Percentiles rank a stretch among this genome's conserved stretches.
Evolutionary conservation across 345 rosid species (phyloP).

Genomic region (Physaria fendleri): DNA sequence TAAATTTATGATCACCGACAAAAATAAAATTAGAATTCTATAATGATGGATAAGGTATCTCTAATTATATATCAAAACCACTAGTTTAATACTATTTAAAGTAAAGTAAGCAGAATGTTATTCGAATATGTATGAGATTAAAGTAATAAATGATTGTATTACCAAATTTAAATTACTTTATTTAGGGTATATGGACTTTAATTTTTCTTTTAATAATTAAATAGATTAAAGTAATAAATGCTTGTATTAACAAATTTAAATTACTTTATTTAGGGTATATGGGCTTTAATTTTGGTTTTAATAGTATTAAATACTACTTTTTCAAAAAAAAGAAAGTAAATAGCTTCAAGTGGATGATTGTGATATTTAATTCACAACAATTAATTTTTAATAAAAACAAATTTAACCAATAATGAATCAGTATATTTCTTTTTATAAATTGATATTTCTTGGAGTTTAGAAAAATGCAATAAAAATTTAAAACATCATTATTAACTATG

Average conservation of each 20-base stretch:
- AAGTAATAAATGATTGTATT: constrained; percentile 1
- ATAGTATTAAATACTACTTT: neutral
- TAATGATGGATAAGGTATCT: constrained; percentile 21
- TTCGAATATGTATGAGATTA: constrained; percentile 13
- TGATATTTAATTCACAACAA: neutral
- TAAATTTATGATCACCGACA: constrained; percentile 14
- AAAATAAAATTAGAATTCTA: constrained; percentile 13
- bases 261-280: neutral
- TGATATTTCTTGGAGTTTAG: no score
- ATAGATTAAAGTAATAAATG: neutral
- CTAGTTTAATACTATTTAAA: neutral
- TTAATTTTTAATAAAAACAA: no score
- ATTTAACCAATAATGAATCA: no score
- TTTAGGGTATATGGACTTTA: neutral
- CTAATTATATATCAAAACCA: neutral
- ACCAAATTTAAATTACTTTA: neutral
- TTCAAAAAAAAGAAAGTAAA: neutral
- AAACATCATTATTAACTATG: no score
- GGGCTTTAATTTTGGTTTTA: neutral
- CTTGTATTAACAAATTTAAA: neutral
- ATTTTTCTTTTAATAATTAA: neutral
- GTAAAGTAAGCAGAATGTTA: constrained; percentile 15
- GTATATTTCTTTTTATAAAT: no score
- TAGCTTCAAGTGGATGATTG: neutral
- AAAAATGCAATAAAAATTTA: no score